A percentile compares a stretch with the other conserved stretches of the same genome.
phyloP scores from a whole-genome alignment of 352 stramenopile species.

The Pythium rhizo-oryzae region DNA sequence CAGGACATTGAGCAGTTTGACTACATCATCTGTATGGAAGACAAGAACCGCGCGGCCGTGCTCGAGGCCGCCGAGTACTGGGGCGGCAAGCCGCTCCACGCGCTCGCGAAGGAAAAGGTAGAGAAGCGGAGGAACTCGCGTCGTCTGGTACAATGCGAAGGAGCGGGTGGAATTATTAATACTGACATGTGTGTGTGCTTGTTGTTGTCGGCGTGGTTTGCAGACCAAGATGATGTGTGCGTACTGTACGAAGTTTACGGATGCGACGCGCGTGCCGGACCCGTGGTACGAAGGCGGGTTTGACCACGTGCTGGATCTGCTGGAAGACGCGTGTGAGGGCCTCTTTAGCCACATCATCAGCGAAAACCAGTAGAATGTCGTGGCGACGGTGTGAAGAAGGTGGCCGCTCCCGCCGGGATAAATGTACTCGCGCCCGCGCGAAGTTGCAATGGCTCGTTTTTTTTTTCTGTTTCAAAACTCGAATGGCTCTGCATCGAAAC shows the following conservation, averaged over 20 bases:
- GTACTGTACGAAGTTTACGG: slow-evolving; percentile 78
- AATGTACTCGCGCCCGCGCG: neutral
- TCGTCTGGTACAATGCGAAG: neutral
- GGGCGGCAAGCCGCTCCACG: slow-evolving; percentile 59
- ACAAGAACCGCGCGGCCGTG: slow-evolving; percentile 82
- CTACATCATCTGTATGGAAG: slow-evolving; percentile 91
- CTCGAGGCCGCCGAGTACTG: slow-evolving; percentile 80
- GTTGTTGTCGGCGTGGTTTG: slow-evolving; percentile 4
- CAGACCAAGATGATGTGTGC: slow-evolving; percentile 83
- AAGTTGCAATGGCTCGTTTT: neutral
- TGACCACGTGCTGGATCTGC: slow-evolving; percentile 86
- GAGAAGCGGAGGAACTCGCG: too few relatives aligned
- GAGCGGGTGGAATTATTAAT: neutral
- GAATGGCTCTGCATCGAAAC: slow-evolving; percentile 3
- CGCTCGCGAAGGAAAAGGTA: slow-evolving; percentile 63
- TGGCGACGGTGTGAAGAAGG: too few relatives aligned
- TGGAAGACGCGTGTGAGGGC: slow-evolving; percentile 86
- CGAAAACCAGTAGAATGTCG: slow-evolving; percentile 7
- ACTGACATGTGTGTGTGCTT: slow-evolving; percentile 19
- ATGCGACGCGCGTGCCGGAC: slow-evolving; percentile 66
- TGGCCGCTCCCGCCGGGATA: neutral
- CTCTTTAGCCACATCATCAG: slow-evolving; percentile 63
- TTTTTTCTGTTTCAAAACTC: slow-evolving; percentile 19
- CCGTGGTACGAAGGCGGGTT: slow-evolving; percentile 91
- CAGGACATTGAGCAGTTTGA: slow-evolving; percentile 84